Base-by-base conservation (phyloP, 192 early-diverging fungal species). In the Diversispora eburnea region DNA sequence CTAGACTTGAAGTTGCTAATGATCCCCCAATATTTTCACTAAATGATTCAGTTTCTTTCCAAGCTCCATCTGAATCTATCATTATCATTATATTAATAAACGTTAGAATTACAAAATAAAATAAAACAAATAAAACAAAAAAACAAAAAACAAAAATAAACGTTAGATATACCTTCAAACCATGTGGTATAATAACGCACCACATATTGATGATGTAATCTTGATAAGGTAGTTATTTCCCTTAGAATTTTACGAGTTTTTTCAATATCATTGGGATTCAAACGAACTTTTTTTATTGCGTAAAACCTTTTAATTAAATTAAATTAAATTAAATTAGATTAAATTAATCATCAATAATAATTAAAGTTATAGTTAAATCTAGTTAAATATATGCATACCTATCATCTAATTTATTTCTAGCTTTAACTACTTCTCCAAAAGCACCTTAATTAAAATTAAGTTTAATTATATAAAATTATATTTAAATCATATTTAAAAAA, bases 351-450 rank as follows among this genome's bases (percentile, higher is more conserved):
- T 41, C 20, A 41, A 61, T 22, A 61, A 61, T 61, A 10, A 61
- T 3, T 33, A 22, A 25, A 59, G 20, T 59, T 25, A 33, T 33
- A 33, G 25, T 33, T 33, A 33, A 33, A 33, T 33, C 0, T 33
- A 33, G 25, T 33, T 15, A 52, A 7, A 52, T 15, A 5, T 46
- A 15, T 65, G 17, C 47, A 67, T 62, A 76, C 49, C 87, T 81
- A 0, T 84, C 87, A 74, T 93, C 95, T 0, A 97, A 86, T 42
- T 84, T 81, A 74, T 98, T 96, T 15, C 92, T 85, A 1, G 94
- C 94, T 76, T 98, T 98, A 47, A 97, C 90, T 0, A 98, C 96
- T 67, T 90, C 89, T n/a, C 96, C 96, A 85, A 95, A 98, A 3
- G 95, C 95, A 5, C 95, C 66, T 68, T 51, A 51, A 20, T 9